phyloP scores from a whole-genome alignment of 441 rosid species.

The Brassica hybrid region DNA sequence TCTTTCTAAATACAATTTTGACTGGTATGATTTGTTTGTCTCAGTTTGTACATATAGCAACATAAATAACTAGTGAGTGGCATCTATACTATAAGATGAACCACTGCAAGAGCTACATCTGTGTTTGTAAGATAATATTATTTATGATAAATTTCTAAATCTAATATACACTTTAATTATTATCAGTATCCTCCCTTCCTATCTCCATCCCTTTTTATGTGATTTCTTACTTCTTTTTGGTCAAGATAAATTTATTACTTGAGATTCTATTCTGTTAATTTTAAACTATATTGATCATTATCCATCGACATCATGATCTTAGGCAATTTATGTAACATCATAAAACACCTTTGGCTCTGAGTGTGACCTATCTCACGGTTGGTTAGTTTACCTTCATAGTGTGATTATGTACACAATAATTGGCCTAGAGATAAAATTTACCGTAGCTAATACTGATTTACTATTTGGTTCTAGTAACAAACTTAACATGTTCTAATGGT shows the following conservation, averaged over 20 bases:
- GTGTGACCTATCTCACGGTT: neutral
- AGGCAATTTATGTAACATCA: neutral
- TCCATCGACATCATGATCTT: constrained; percentile 6
- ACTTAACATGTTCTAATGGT: neutral
- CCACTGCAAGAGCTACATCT: constrained; percentile 36
- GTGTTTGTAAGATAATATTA: constrained; percentile 30
- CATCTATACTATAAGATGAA: constrained; percentile 9
- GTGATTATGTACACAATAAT: neutral
- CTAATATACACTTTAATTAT: neutral
- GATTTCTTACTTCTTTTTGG: constrained; percentile 8
- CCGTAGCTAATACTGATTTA: neutral
- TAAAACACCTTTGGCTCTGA: neutral
- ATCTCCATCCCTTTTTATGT: neutral
- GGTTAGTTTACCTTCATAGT: neutral
- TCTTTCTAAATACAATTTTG: constrained; percentile 14
- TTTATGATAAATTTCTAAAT: neutral
- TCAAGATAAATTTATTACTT: neutral
- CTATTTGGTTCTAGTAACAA: neutral
- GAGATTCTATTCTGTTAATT: neutral
- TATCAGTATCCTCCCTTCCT: neutral
- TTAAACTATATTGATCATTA: neutral
- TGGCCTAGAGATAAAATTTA: neutral
- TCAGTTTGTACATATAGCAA: constrained; percentile 26
- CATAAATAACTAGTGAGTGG: constrained; percentile 29
- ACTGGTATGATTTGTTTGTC: constrained; percentile 44